A percentile compares a stretch with the other conserved stretches of the same genome.
Conservation (phyloP, 306 rosid species). For the Clitoria ternatea region DNA sequence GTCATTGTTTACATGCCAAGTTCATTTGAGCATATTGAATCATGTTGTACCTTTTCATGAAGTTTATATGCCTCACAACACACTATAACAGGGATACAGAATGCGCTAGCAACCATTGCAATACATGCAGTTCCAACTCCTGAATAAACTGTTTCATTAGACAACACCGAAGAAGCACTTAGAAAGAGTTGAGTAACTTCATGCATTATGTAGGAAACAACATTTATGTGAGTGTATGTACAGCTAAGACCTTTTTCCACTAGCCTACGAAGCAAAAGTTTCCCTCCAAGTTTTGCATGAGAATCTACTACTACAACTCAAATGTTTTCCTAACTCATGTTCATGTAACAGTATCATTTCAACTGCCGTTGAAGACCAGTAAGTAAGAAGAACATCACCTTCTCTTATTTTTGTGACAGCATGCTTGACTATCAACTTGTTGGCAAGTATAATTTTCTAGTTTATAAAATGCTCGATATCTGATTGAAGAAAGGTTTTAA, state of each 20-base stretch:
- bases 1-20: constrained; percentile 31
- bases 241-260: constrained; percentile 43
- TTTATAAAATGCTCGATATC: constrained; percentile 42
- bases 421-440: constrained; percentile 41
- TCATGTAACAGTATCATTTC: constrained; percentile 46
- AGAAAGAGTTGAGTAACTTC: constrained; percentile 46
- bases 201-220: constrained; percentile 44
- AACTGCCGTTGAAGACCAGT: constrained; percentile 38
- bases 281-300: constrained; percentile 42
- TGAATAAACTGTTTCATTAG: constrained; percentile 51
- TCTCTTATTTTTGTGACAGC: constrained; percentile 48
- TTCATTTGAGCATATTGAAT: constrained; percentile 51
- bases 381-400: constrained; percentile 49
- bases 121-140: constrained; percentile 50
- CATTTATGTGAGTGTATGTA: constrained; percentile 45
- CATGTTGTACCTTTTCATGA: constrained; percentile 50
- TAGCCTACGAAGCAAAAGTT: constrained; percentile 40
- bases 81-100: constrained; percentile 39
- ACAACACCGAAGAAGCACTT: constrained; percentile 46
- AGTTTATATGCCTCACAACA: constrained; percentile 54
- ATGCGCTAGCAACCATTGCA: constrained; percentile 50
- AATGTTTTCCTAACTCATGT: constrained; percentile 43
- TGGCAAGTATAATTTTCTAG: constrained; percentile 44
- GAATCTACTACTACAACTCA: constrained; percentile 48
- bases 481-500: constrained; percentile 35